A percentile compares a stretch with the other conserved stretches of the same genome.
These are phyloP conservation scores for Rhodamnia argentea DNA, from an alignment of 345 rosid genomes.

Conservation along the genomic window DNA sequence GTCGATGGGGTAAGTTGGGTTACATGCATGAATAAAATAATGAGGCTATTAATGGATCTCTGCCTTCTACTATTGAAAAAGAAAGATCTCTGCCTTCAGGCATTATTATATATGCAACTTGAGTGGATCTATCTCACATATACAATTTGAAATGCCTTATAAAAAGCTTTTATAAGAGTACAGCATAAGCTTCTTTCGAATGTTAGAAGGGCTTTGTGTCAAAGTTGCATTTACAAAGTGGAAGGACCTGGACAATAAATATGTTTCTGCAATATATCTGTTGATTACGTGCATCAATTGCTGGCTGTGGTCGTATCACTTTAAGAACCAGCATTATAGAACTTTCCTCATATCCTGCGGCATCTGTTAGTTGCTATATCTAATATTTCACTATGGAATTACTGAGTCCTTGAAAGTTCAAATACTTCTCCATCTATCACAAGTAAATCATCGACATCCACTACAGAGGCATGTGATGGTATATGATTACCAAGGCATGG, in stretches of 20 bases:
- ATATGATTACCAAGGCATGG: background rate
- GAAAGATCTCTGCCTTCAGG: background rate
- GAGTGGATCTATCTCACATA: background rate
- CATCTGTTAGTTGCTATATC: background rate
- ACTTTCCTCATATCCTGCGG: background rate
- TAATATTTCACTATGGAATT: background rate
- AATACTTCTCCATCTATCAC: background rate
- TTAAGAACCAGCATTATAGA: background rate
- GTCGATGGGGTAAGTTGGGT: constrained; percentile 42
- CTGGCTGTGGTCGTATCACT: background rate
- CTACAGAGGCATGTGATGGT: background rate
- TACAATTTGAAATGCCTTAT: background rate
- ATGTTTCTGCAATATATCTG: background rate
- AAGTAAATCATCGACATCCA: background rate
- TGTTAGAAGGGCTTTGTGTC: background rate
- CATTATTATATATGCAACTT: background rate
- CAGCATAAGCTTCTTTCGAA: background rate
- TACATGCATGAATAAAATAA: background rate
- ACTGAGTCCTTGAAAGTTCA: background rate
- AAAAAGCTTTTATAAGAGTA: background rate
- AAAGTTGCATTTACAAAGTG: background rate
- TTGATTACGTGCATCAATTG: background rate
- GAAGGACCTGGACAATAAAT: background rate
- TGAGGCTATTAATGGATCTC: background rate
- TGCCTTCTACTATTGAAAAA: background rate